Conservation (phyloP, 257 asterid species). For the Jacaranda copaia region DNA sequence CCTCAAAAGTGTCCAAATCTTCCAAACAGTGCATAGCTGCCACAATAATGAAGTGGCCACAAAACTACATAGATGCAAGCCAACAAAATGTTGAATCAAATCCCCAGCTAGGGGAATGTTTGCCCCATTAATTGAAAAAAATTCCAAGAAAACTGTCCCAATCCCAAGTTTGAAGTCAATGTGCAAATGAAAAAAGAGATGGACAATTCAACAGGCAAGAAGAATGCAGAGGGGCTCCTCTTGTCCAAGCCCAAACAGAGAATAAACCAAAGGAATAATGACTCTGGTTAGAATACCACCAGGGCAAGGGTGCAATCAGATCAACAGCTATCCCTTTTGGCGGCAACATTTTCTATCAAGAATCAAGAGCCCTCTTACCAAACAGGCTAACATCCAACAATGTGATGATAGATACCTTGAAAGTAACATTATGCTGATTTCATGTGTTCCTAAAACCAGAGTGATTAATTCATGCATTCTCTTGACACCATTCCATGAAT, state of each 20-base stretch:
- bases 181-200: conserved; percentile 33
- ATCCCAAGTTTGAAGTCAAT: conserved; percentile 40
- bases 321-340: conserved; percentile 36
- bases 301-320: conserved; percentile 32
- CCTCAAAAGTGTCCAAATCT: conserved; percentile 36
- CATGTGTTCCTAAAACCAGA: not conserved
- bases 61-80: conserved; percentile 32
- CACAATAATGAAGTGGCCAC: conserved; percentile 16
- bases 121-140: conserved; percentile 49
- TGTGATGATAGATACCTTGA: conserved; percentile 20
- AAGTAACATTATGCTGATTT: not conserved
- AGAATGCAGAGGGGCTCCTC: conserved; percentile 25
- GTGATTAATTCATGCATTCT: not conserved
- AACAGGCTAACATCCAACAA: conserved; percentile 33
- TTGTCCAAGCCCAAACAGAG: conserved; percentile 49
- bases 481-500: not conserved
- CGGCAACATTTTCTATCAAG: conserved; percentile 31
- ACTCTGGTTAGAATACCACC: conserved; percentile 32
- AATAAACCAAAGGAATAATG: conserved; percentile 51
- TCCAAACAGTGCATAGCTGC: conserved; percentile 28
- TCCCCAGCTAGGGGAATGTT: conserved; percentile 64
- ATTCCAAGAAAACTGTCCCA: conserved; percentile 55
- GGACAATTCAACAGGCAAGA: conserved; percentile 37
- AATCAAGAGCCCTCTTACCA: conserved; percentile 30
- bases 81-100: conserved; percentile 54